Base-by-base conservation (phyloP, 768 basidiomycete genomes). In the Cystofilobasidium ferigula region DNA sequence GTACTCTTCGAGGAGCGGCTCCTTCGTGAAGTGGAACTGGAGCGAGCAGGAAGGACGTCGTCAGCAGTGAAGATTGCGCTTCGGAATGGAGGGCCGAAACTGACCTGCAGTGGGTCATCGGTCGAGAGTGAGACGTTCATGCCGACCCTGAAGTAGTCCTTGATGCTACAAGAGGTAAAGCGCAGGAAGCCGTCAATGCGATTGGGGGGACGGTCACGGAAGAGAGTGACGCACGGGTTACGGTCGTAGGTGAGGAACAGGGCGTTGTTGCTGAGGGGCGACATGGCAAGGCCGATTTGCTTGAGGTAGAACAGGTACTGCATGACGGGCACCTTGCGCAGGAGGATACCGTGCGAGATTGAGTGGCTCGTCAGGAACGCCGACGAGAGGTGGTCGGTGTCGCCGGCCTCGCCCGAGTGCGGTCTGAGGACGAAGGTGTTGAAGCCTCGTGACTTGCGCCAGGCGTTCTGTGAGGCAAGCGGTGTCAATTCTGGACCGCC, bases 1-100 rank as follows among this genome's bases (percentile, higher is more conserved):
- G 74, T 98, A 99, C 73, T 99, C 95, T 73, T 99, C 95, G 64
- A 97, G 77, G 18, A 97, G 76, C 8, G 92, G 92, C 79, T 97
- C 92, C 89, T 95, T 95, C 35, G 95, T 98, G 77, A 98, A 95
- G 78, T 98, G 94, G 79, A 99, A 95, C 77, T 98, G 94, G 5
- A 24, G 45, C 14, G 7, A 42, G 40, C 40, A 42, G 69, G 69
- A 56, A 73, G 69, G 16, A 71, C 71, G 51, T 74, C 72, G 51
- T 74, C 73, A 72, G 56, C 40, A 6, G 14, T 3, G 16, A 18
- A 20, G 30, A 94, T 76, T 97, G 77, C 74, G 89, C 92, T 69
- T 97, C 58, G 32, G 36, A n/a, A 51, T 40, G 36, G n/a, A 36
- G 22, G 54, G 16, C 35, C 45, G 36, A 64, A 16, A 57, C 64